Base-by-base conservation (phyloP, 2,329 filamentous ascomycete genomes). In the Periconia sp. region DNA sequence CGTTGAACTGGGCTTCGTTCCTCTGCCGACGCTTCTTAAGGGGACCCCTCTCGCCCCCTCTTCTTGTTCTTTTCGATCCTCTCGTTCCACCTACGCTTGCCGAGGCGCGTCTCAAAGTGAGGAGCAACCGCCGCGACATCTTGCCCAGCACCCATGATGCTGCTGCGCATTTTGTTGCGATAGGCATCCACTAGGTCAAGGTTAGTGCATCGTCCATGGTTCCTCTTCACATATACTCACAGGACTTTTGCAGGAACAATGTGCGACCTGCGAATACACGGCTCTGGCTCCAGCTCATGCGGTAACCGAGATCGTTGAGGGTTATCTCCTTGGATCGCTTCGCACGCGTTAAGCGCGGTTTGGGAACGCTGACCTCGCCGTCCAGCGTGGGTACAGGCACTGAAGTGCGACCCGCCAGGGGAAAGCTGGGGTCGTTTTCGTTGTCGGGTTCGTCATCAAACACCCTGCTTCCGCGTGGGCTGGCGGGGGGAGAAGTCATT, bases 221-320 rank as follows among this genome's bases (percentile, higher is more conserved):
- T 8, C 23, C 23, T 8, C 3, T 27, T 27, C 23, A 45, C 27
- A 10, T 7, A 41, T n/a, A 89, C 92, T 86, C 79, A 96, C 92
- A 79, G 64, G 92, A 92, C 80, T 91, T 87, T 74, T 97, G 93
- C 65, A 97, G 79, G 74, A 97, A 97, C 45, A 96, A 81, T 41
- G 88, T 91, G 63, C 91, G 84, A 13, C 89, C 90, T 1, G 92
- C 88, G 78, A 97, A 97, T 11, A 93, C 90, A 66, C 93, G 83
- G 72, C 92, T 94, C 77, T 97, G 93, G 50, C 92, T 87, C 93
- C 94, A 99, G 46, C 91, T 92, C 90, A 99, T 95, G 45, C 93
- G 86, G 73, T 95, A 96, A 2, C 92, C 93, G 44, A 97, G 78
- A 69, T 97, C 92, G 70, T 97, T 97, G 57, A 97, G 78, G 46